A percentile compares a stretch with the other conserved stretches of the same genome.
Evolutionary conservation across 306 rosid species (phyloP).

Genomic region (Castanea mollissima): DNA sequence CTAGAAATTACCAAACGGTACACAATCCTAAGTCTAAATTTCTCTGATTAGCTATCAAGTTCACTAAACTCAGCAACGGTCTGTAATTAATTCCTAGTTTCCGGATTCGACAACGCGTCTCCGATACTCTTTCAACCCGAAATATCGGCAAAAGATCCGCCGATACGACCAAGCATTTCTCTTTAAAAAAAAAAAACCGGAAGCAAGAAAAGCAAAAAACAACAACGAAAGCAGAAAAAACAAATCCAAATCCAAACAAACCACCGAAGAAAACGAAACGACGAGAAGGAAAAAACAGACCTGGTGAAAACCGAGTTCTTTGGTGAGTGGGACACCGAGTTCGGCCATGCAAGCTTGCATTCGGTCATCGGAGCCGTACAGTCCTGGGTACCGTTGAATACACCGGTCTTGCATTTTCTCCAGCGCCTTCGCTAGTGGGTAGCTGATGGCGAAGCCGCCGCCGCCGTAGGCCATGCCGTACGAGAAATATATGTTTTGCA

Average conservation of each 20-base stretch:
- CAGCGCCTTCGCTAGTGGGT: constrained; percentile 63
- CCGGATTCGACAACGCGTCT: not conserved
- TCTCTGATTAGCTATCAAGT: too few species aligned
- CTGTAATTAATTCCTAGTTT: not conserved
- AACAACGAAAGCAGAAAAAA: not conserved
- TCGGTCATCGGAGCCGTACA: constrained; percentile 97
- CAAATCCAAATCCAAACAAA: not conserved
- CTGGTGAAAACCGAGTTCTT: constrained; percentile 96
- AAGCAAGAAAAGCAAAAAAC: not conserved
- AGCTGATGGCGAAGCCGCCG: constrained; percentile 92
- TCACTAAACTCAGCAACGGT: not conserved
- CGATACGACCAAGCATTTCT: not conserved
- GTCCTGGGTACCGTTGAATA: constrained; percentile 70
- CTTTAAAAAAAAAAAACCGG: not conserved
- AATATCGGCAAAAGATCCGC: not conserved
- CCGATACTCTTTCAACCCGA: not conserved
- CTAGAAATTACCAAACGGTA: not conserved
- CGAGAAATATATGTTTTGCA: constrained; percentile 91
- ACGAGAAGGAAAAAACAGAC: constrained; percentile 8
- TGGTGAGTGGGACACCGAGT: constrained; percentile 97
- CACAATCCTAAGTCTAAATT: not conserved
- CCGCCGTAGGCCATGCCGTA: constrained; percentile 98
- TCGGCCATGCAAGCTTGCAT: constrained; percentile 99
- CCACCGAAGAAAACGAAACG: too few species aligned
- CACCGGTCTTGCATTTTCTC: constrained; percentile 81